These are phyloP conservation scores for Pichia paraexigua DNA, from an alignment of 805 yeast species.

Conservation along the genomic window DNA sequence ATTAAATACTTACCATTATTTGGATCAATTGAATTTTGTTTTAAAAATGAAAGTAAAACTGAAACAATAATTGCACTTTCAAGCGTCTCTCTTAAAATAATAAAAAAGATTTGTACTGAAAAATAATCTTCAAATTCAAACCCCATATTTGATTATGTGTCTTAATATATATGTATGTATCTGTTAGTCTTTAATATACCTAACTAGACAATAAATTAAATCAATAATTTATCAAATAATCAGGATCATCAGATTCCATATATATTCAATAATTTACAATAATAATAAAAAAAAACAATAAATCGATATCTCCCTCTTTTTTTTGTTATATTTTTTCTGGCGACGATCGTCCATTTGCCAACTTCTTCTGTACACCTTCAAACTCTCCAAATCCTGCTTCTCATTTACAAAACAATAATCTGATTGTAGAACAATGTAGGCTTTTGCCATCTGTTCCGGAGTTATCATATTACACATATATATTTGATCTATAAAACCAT, in stretches of 20 bases:
- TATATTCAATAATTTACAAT: no score
- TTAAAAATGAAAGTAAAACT: constrained; percentile 61
- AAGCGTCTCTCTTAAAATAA: constrained; percentile 63
- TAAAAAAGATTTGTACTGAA: constrained; percentile 68
- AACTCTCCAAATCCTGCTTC: neutral
- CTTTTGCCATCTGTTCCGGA: neutral
- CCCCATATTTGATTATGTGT: constrained; percentile 8
- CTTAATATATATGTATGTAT: no score
- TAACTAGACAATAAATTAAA: no score
- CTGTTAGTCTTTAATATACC: no score
- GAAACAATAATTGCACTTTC: constrained; percentile 74
- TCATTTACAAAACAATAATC: neutral
- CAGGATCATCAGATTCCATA: no score
- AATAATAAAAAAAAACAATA: neutral
- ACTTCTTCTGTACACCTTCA: neutral
- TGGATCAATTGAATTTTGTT: constrained; percentile 41
- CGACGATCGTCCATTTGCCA: neutral
- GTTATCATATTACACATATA: no score
- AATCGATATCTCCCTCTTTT: neutral
- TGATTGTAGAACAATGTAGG: neutral
- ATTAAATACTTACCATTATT: constrained; percentile 17
- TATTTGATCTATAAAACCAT: neutral
- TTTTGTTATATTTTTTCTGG: no score
- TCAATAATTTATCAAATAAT: no score
- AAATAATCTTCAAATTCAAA: constrained; percentile 46